Evolutionary conservation across 2,329 filamentous ascomycete species (phyloP), one percentile per base, ranked within the genome.

Genomic region (Pyrenophora tritici-repentis): DNA sequence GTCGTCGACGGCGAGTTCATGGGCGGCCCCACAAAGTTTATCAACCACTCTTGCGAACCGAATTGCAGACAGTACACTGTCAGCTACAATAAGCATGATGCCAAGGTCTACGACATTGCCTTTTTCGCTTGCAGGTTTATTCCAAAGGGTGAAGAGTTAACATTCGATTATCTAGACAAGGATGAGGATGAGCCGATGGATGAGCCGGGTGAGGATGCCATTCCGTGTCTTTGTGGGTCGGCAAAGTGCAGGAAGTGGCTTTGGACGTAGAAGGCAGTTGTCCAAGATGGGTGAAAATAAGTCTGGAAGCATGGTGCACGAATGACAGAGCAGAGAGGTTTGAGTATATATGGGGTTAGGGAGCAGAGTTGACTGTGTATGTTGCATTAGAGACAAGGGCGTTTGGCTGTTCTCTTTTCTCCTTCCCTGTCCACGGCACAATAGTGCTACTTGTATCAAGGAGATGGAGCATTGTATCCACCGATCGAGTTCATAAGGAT

Each of bases 41-140:
- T 93, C 70, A 94, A 94, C 63, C 90, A 94, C 70, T 88, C 84
- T 2, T 93, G 90, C 68, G 83, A 89, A 4, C 89, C 90, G 0
- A 93, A 92, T 64, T 81, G 91, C 65, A 80, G 87, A 12, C 90
- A 91, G 53, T 93, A 92, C 72, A 89, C 88, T 0, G 84, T 90
- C 1, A 87, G 89, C 1, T 89, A 88, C 42, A 89, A 92, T 64
- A 86, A 89, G 54, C 83, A 87, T 0, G 88, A 92, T 63, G 85
- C 85, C 51, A 81, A 85, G 39, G 79, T 92, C 6, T 91, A 93
- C 68, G 88, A 91, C 53, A 76, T 93, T 40, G 89, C 88, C 0
- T 81, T 93, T 53, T 93, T 93, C 63, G 88, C 90, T 0, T 81
- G 86, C 24, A 75, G 80, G 35, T 81, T 89, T 45, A 89, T 93